Evolutionary conservation across 1,284 basidiomycete genomes (phyloP).

Genomic region (Apiotrichum brassicae): DNA sequence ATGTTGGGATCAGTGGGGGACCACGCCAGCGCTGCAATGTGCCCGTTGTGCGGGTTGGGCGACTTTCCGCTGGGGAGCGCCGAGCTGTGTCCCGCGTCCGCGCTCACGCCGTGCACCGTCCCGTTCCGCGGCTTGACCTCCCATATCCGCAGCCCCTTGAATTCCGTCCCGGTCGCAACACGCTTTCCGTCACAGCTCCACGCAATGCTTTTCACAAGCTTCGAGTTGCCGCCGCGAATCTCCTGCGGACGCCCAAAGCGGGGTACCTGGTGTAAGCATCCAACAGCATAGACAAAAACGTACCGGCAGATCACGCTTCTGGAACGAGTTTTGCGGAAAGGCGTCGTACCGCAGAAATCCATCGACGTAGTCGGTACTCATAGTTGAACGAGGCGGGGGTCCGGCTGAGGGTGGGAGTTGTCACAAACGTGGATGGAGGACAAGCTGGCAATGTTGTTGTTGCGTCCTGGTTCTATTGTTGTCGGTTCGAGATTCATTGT

Average conservation of each 20-base stretch:
- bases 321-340: constrained; percentile 19
- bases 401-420: background rate
- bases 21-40: constrained; percentile 37
- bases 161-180: constrained; percentile 27
- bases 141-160: constrained; percentile 24
- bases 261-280: constrained; percentile 19
- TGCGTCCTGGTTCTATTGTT: too few species aligned
- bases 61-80: constrained; percentile 23
- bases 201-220: constrained; percentile 22
- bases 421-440: background rate
- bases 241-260: constrained; percentile 19
- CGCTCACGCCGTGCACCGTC: background rate
- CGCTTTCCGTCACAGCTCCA: constrained; percentile 27
- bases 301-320: constrained; percentile 23
- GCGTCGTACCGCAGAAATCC: constrained; percentile 18
- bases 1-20: constrained; percentile 33
- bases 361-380: constrained; percentile 5
- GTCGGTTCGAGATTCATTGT: too few species aligned
- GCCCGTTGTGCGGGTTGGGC: constrained; percentile 31
- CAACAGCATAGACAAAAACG: too few species aligned
- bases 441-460: too few species aligned
- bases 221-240: constrained; percentile 22
- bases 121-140: constrained; percentile 6
- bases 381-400: background rate
- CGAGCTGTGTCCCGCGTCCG: constrained; percentile 11